Conservation (phyloP, 257 asterid genomes). For the Ilex aquifolium region DNA sequence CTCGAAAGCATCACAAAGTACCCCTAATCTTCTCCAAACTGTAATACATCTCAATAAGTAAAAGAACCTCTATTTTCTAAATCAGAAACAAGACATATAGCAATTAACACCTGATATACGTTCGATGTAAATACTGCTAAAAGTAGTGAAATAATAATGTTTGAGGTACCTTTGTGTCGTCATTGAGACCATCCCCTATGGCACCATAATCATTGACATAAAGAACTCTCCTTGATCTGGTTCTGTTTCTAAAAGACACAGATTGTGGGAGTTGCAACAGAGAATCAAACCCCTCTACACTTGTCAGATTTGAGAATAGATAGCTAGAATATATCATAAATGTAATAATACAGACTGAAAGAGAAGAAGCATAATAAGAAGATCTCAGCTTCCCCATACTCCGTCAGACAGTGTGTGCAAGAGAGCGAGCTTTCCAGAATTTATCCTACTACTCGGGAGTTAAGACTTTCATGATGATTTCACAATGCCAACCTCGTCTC, state of each 20-base stretch:
- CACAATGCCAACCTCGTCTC: too few species aligned
- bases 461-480: too few species aligned
- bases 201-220: constrained; percentile 56
- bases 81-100: neutral
- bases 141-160: neutral
- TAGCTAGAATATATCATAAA: neutral
- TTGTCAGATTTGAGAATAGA: neutral
- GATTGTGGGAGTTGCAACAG: constrained; percentile 30
- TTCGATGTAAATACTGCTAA: neutral
- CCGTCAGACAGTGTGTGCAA: neutral
- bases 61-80: too few species aligned
- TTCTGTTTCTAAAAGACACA: constrained; percentile 21
- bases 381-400: neutral
- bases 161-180: constrained; percentile 44
- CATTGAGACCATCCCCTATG: constrained; percentile 54
- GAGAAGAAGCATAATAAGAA: constrained; percentile 4
- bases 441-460: too few species aligned
- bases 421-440: too few species aligned
- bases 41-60: neutral
- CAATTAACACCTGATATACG: too few species aligned
- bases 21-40: neutral
- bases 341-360: neutral
- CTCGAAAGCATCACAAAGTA: neutral
- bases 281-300: constrained; percentile 23
- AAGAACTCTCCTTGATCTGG: constrained; percentile 29